A percentile compares a stretch with the other conserved stretches of the same genome.
Evolutionary conservation across 805 yeast species (phyloP).

Genomic region (Ogataea salicorniae): DNA sequence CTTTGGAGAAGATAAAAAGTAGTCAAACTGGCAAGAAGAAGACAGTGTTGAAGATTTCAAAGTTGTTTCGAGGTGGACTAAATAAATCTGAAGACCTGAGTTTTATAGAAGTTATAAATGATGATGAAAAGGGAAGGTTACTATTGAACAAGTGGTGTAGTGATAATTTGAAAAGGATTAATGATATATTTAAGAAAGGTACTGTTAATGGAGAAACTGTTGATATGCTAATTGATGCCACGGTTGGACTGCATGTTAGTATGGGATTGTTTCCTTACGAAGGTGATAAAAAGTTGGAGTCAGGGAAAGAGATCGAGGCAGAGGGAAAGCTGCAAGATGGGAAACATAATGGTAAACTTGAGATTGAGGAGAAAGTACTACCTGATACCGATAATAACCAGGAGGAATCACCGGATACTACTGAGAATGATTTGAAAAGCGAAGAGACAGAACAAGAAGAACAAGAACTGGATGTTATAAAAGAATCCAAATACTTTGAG

Average conservation of each 20-base stretch:
- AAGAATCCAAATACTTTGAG: constrained; percentile 6
- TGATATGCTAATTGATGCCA: constrained; percentile 11
- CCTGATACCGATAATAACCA: neutral
- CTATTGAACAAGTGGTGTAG: constrained; percentile 16
- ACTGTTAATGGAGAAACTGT: constrained; percentile 10
- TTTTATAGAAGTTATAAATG: constrained; percentile 8
- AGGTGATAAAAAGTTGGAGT: constrained; percentile 1
- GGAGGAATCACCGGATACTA: neutral
- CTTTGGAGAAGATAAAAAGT: constrained; percentile 9
- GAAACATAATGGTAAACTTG: neutral
- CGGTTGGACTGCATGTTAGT: constrained; percentile 13
- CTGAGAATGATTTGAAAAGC: neutral
- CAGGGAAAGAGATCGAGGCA: neutral
- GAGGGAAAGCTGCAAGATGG: neutral
- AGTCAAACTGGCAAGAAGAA: constrained; percentile 1
- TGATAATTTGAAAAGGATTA: constrained; percentile 4
- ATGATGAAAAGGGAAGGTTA: constrained; percentile 8
- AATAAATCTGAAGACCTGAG: neutral
- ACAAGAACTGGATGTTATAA: neutral
- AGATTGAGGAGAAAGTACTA: neutral
- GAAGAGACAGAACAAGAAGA: neutral
- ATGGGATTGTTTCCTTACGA: constrained; percentile 11
- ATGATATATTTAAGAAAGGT: constrained; percentile 7
- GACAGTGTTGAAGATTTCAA: constrained; percentile 4
- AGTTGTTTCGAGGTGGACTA: neutral